A percentile compares a stretch with the other conserved stretches of the same genome.
These are phyloP conservation scores for Psilocybe sp. DNA, from an alignment of 768 basidiomycete genomes.

Conservation along the genomic window DNA sequence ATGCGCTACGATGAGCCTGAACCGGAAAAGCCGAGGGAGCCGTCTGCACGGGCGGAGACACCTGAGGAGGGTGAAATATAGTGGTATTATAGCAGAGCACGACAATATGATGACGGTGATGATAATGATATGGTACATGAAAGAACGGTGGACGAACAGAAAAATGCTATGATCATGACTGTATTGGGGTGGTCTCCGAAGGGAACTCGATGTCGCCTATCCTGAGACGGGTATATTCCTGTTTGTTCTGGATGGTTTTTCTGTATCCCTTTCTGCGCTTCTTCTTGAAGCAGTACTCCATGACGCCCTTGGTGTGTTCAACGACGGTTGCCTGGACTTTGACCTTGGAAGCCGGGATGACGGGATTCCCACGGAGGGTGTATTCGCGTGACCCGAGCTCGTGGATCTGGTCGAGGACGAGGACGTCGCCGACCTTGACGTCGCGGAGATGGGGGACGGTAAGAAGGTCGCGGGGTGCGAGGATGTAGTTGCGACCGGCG, in stretches of 20 bases:
- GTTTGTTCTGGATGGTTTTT: conserved; percentile 91
- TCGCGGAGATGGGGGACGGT: conserved; percentile 90
- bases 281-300: conserved; percentile 94
- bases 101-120: neutral
- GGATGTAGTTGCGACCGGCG: conserved; percentile 83
- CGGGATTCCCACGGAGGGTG: conserved; percentile 78
- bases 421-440: conserved; percentile 80
- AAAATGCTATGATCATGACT: conserved; percentile 21
- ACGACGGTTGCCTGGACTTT: conserved; percentile 87
- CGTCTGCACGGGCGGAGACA: conserved; percentile 60
- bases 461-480: conserved; percentile 87
- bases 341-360: conserved; percentile 63
- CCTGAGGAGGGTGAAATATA: conserved; percentile 89
- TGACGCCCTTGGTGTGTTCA: conserved; percentile 93
- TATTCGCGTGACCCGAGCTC: conserved; percentile 96
- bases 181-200: conserved; percentile 6
- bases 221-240: conserved; percentile 91
- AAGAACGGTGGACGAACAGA: conserved; percentile 8
- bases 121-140: conserved; percentile 15
- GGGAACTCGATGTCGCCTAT: conserved; percentile 75
- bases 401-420: conserved; percentile 81
- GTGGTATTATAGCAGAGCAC: conserved; percentile 7
- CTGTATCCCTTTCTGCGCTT: conserved; percentile 98
- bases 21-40: conserved; percentile 33
- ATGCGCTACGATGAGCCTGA: conserved; percentile 49